Conservation (phyloP, 805 yeast species). For the Candida peoriensis region DNA sequence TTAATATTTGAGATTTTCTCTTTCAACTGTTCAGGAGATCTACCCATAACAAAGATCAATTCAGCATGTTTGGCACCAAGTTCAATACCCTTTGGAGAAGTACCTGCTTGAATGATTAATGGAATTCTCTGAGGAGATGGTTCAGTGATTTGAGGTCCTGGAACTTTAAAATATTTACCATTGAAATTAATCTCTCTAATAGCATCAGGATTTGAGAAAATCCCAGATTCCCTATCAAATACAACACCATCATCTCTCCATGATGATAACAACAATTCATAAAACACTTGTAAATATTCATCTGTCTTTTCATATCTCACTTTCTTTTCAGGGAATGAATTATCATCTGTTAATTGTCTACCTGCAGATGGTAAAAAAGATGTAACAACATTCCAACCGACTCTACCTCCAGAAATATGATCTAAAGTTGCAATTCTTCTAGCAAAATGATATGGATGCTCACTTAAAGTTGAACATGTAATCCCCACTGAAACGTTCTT, state of each 20-base stretch:
- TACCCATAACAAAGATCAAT: constrained; percentile 32
- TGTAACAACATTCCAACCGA: constrained; percentile 39
- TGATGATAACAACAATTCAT: constrained; percentile 34
- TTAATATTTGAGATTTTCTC: constrained; percentile 29
- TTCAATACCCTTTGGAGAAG: constrained; percentile 34
- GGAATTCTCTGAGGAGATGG: constrained; percentile 42
- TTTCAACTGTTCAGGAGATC: constrained; percentile 29
- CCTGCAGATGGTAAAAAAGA: constrained; percentile 36
- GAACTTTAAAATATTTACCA: constrained; percentile 36
- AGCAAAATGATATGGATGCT: constrained; percentile 35
- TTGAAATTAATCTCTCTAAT: constrained; percentile 35
- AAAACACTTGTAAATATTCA: constrained; percentile 37
- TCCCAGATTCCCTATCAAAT: constrained; percentile 13
- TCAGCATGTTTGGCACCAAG: constrained; percentile 41
- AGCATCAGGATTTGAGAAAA: constrained; percentile 29
- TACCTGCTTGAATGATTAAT: constrained; percentile 39
- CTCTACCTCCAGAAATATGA: constrained; percentile 35
- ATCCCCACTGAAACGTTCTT: constrained; percentile 31
- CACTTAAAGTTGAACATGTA: constrained; percentile 36
- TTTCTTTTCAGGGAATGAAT: constrained; percentile 18
- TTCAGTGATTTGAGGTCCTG: constrained; percentile 37
- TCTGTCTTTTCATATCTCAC: constrained; percentile 35
- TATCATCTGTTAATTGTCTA: constrained; percentile 23
- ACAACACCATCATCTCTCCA: constrained; percentile 38
- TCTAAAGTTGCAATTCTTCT: constrained; percentile 36